These are phyloP conservation scores for Leptographium lundbergii DNA, from an alignment of 2,329 filamentous ascomycete genomes.

Conservation along the genomic window DNA sequence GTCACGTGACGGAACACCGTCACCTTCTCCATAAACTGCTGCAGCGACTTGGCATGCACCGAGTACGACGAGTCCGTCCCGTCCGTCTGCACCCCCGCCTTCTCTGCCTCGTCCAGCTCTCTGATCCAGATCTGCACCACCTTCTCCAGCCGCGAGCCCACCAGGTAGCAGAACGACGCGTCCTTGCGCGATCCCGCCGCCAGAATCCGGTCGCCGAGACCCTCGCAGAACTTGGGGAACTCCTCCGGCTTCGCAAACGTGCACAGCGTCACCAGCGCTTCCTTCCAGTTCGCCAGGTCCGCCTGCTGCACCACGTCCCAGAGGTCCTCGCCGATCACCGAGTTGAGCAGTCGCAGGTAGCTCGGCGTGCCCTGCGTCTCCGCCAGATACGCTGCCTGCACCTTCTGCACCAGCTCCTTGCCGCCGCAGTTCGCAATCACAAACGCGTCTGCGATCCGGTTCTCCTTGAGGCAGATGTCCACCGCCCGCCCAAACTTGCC, in stretches of 20 bases:
- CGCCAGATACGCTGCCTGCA: slow-evolving; percentile 80
- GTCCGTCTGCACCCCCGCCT: slow-evolving; percentile 55
- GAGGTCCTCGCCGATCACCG: slow-evolving; percentile 89
- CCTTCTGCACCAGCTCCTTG: slow-evolving; percentile 85
- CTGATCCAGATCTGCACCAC: slow-evolving; percentile 89
- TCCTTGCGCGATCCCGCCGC: slow-evolving; percentile 72
- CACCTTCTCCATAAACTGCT: slow-evolving; percentile 96
- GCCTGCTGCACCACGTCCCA: slow-evolving; percentile 98
- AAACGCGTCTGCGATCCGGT: slow-evolving; percentile 89
- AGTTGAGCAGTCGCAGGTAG: slow-evolving; percentile 80
- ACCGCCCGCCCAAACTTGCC: slow-evolving; percentile 85
- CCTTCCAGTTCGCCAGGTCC: slow-evolving; percentile 87
- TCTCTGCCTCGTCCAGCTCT: slow-evolving; percentile 76
- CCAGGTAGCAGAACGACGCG: slow-evolving; percentile 91
- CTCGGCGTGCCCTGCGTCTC: slow-evolving; percentile 74
- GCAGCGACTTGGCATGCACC: slow-evolving; percentile 75
- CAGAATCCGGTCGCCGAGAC: slow-evolving; percentile 78
- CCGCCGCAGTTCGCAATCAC: slow-evolving; percentile 96
- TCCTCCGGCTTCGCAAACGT: slow-evolving; percentile 86
- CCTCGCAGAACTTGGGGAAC: slow-evolving; percentile 90
- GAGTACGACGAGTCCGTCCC: slow-evolving; percentile 75
- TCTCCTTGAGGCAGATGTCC: slow-evolving; percentile 76
- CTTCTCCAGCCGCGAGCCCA: slow-evolving; percentile 94
- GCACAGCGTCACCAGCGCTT: slow-evolving; percentile 90
- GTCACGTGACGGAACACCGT: slow-evolving; percentile 91